phyloP scores from a whole-genome alignment of 805 yeast species.

The Cyberlindnera americana region DNA sequence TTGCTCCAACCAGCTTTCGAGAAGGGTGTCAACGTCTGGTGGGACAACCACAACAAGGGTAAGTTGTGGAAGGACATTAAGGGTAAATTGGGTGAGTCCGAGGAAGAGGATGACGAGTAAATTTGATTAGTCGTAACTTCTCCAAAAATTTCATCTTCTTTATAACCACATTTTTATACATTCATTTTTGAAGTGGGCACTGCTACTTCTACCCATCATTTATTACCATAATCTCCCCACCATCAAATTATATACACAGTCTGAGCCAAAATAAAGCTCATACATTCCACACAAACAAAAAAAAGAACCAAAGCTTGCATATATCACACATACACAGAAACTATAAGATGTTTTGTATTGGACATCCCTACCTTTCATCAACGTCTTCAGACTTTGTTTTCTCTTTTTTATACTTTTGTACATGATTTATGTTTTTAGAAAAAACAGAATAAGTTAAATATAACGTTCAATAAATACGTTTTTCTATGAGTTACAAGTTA shows the following conservation, averaged over 20 bases:
- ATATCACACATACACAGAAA: slow-evolving; percentile 9
- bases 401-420: slow-evolving; percentile 2
- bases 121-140: not conserved
- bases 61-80: slow-evolving; percentile 84
- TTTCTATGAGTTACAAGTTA: too few relatives aligned
- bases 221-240: too few relatives aligned
- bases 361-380: not conserved
- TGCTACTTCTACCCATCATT: not conserved
- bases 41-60: slow-evolving; percentile 76
- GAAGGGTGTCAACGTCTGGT: slow-evolving; percentile 61
- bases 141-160: not conserved
- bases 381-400: slow-evolving; percentile 9
- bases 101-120: slow-evolving; percentile 52
- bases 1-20: slow-evolving; percentile 80
- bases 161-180: not conserved
- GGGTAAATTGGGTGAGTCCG: slow-evolving; percentile 52
- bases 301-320: slow-evolving; percentile 16
- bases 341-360: not conserved
- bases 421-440: too few relatives aligned
- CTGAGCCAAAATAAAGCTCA: too few relatives aligned
- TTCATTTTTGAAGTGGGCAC: too few relatives aligned
- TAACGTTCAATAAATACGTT: slow-evolving; percentile 2
- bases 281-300: too few relatives aligned
- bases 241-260: too few relatives aligned
- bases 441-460: too few relatives aligned